phyloP scores from a whole-genome alignment of 148 eudicot species.

The Camellia sinensis region DNA sequence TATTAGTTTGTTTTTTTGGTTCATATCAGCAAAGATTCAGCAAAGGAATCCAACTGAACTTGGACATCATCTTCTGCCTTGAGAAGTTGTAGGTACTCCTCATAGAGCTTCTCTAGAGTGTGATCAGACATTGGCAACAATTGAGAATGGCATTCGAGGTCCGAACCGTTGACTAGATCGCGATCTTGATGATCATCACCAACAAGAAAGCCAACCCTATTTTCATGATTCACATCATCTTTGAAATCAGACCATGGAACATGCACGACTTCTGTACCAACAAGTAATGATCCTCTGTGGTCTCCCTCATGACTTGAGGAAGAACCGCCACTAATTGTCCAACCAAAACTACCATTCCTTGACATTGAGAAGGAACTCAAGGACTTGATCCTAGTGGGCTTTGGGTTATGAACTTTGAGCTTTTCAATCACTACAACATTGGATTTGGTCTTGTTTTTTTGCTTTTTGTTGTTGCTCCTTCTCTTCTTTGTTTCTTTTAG shows the following conservation, averaged over 20 bases:
- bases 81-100: not conserved
- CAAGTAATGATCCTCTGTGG: not conserved
- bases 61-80: not conserved
- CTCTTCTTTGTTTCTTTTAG: constrained; percentile 13
- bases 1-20: not conserved
- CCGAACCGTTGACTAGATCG: not conserved
- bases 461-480: not conserved
- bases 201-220: not conserved
- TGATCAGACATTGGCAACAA: not conserved
- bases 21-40: constrained; percentile 1
- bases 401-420: constrained; percentile 41
- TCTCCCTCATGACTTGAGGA: constrained; percentile 16
- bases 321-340: not conserved
- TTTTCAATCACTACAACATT: constrained; percentile 8
- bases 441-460: constrained; percentile 4
- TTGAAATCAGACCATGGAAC: constrained; percentile 1
- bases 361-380: constrained; percentile 26
- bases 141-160: not conserved
- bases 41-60: not conserved
- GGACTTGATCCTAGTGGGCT: constrained; percentile 36
- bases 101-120: not conserved
- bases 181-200: not conserved
- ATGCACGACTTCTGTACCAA: not conserved
- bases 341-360: constrained; percentile 33
- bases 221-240: not conserved